These are phyloP conservation scores for Excoecaria cochinchinensis DNA, from an alignment of 345 rosid species.

Conservation along the genomic window DNA sequence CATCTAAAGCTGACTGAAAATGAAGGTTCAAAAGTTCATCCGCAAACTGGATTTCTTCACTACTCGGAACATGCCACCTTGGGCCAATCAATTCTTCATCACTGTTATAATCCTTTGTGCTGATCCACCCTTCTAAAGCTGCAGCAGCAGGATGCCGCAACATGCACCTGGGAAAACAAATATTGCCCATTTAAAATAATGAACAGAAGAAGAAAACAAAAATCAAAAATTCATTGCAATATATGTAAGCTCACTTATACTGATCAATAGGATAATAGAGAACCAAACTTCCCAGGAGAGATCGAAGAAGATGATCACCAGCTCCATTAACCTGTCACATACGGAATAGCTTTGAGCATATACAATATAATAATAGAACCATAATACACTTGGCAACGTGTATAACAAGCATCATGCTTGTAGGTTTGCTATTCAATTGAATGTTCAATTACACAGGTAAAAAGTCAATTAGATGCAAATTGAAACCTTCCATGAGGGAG, in stretches of 20 bases:
- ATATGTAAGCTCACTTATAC: slow-evolving; percentile 58
- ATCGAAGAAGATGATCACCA: slow-evolving; percentile 87
- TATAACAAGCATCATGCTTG: slow-evolving; percentile 1
- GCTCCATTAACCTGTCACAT: slow-evolving; percentile 85
- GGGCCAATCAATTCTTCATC: slow-evolving; percentile 51
- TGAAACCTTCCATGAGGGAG: slow-evolving; percentile 95
- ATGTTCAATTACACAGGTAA: slow-evolving; percentile 11
- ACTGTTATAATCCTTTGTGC: slow-evolving; percentile 72
- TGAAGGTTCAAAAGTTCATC: slow-evolving; percentile 87
- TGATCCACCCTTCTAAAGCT: slow-evolving; percentile 86
- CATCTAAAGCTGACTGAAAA: slow-evolving; percentile 83
- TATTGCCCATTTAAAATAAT: slow-evolving; percentile 15
- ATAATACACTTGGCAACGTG: neutral
- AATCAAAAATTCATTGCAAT: slow-evolving; percentile 4
- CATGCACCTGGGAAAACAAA: slow-evolving; percentile 57
- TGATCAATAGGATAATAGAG: slow-evolving; percentile 90
- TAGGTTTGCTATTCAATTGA: neutral
- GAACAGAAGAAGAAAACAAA: neutral
- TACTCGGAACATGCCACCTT: slow-evolving; percentile 85
- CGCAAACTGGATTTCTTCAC: slow-evolving; percentile 89
- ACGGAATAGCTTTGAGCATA: slow-evolving; percentile 12
- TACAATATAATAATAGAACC: neutral
- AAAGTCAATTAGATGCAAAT: slow-evolving; percentile 8
- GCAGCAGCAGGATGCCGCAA: slow-evolving; percentile 74
- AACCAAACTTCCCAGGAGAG: slow-evolving; percentile 85